Evolutionary conservation across 1,284 basidiomycete species (phyloP).

Genomic region (Phellopilus nigrolimitatus): DNA sequence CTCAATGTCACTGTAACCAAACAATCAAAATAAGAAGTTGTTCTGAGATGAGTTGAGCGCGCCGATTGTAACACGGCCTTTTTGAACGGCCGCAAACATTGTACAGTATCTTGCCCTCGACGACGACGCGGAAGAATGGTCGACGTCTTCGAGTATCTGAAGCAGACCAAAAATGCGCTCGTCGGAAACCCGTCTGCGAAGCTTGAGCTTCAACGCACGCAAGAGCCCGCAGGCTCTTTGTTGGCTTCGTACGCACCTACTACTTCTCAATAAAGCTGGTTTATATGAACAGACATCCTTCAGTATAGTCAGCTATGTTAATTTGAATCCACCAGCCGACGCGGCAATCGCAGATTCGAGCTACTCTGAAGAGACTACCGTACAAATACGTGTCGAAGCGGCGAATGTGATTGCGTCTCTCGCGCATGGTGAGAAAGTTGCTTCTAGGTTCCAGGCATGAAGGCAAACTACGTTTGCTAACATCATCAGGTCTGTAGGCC

Average conservation of each 20-base stretch:
- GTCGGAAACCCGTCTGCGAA: conserved; percentile 75
- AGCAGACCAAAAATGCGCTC: conserved; percentile 63
- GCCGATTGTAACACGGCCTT: too few relatives aligned
- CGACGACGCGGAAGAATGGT: conserved; percentile 10
- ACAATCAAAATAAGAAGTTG: too few relatives aligned
- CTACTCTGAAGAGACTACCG: conserved; percentile 34
- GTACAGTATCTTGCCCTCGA: background rate
- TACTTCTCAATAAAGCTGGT: background rate
- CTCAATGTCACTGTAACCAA: too few relatives aligned
- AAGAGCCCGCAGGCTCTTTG: conserved; percentile 6
- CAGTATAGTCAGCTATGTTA: conserved; percentile 19
- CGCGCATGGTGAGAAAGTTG: conserved; percentile 48
- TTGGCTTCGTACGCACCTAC: conserved; percentile 6
- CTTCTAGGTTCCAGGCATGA: background rate
- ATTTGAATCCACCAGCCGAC: conserved; percentile 3
- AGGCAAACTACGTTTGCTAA: background rate
- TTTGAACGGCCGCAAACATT: too few relatives aligned
- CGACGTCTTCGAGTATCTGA: conserved; percentile 34
- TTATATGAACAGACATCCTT: background rate
- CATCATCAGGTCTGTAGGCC: conserved; percentile 36
- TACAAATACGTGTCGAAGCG: conserved; percentile 58
- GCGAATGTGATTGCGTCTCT: conserved; percentile 70
- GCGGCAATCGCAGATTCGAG: background rate
- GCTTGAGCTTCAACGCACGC: conserved; percentile 32
- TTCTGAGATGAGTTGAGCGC: too few relatives aligned